Percentiles rank a stretch among this genome's conserved stretches.
Conservation (phyloP, 345 rosid genomes). For the Orychophragmus violaceus region DNA sequence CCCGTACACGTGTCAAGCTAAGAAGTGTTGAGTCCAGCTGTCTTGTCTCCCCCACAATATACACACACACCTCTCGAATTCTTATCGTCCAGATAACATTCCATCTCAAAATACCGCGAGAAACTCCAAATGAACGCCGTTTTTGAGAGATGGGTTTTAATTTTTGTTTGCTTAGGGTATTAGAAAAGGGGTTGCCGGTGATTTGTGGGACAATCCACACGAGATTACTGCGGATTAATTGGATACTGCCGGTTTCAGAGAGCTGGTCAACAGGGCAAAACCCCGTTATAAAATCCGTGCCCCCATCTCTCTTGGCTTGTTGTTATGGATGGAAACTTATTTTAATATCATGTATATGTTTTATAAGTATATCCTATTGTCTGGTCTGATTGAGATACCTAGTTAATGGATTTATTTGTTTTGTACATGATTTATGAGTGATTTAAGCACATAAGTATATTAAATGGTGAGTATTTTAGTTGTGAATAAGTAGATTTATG, state of each 20-base stretch:
- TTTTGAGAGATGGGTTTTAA: neutral
- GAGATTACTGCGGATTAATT: constrained; percentile 36
- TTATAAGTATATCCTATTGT: neutral
- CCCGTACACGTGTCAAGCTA: constrained; percentile 48
- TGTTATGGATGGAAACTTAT: neutral
- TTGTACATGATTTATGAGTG: neutral
- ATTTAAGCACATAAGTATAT: neutral
- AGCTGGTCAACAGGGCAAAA: constrained; percentile 18
- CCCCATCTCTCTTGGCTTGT: neutral
- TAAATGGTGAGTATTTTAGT: neutral
- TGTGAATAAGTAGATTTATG: neutral
- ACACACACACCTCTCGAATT: neutral
- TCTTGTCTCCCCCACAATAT: constrained; percentile 1
- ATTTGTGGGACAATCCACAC: constrained; percentile 34
- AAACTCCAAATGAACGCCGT: too few relatives aligned
- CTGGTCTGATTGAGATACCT: constrained; percentile 12
- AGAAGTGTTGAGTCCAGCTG: constrained; percentile 37
- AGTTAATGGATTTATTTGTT: neutral
- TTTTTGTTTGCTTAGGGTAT: constrained; percentile 1
- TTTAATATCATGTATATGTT: neutral
- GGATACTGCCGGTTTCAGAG: constrained; percentile 34
- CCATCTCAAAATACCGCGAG: neutral
- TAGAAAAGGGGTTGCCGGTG: constrained; percentile 34
- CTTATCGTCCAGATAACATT: neutral
- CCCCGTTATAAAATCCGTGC: constrained; percentile 25